Evolutionary conservation across 768 basidiomycete genomes (phyloP).

Genomic region (Podaxis rugospora): DNA sequence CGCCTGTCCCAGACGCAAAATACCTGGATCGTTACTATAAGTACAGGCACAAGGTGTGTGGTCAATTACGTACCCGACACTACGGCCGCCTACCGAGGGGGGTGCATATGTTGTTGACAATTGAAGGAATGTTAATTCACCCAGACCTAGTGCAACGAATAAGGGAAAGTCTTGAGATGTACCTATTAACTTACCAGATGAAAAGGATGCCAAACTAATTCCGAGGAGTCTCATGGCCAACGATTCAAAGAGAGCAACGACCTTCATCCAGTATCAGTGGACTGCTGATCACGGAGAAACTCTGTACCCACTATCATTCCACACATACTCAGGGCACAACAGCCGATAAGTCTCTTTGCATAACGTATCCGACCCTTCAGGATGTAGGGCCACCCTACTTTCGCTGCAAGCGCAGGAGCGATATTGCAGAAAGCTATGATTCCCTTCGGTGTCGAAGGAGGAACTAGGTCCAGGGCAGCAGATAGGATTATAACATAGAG

Average conservation of each 20-base stretch:
- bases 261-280: conserved; percentile 34
- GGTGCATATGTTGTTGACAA: conserved; percentile 79
- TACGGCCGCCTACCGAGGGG: conserved; percentile 64
- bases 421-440: conserved; percentile 96
- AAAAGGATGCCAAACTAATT: conserved; percentile 76
- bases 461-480: conserved; percentile 91
- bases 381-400: conserved; percentile 89
- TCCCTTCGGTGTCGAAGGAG: conserved; percentile 88
- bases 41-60: not conserved
- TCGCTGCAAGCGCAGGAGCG: conserved; percentile 79
- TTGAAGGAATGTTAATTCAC: conserved; percentile 93
- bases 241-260: conserved; percentile 69
- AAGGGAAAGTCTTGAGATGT: not conserved
- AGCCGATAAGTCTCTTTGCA: conserved; percentile 64
- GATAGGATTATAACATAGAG: conserved; percentile 96
- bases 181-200: conserved; percentile 53
- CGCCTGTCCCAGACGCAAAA: conserved; percentile 93
- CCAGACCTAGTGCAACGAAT: conserved; percentile 57
- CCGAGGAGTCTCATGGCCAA: conserved; percentile 72
- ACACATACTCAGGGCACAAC: conserved; percentile 65
- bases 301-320: conserved; percentile 81
- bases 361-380: conserved; percentile 86
- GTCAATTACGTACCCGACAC: conserved; percentile 60
- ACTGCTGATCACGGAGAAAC: not conserved
- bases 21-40: conserved; percentile 42